Base-by-base conservation (phyloP, 495 filamentous ascomycete genomes). In the Lepraria neglecta region DNA sequence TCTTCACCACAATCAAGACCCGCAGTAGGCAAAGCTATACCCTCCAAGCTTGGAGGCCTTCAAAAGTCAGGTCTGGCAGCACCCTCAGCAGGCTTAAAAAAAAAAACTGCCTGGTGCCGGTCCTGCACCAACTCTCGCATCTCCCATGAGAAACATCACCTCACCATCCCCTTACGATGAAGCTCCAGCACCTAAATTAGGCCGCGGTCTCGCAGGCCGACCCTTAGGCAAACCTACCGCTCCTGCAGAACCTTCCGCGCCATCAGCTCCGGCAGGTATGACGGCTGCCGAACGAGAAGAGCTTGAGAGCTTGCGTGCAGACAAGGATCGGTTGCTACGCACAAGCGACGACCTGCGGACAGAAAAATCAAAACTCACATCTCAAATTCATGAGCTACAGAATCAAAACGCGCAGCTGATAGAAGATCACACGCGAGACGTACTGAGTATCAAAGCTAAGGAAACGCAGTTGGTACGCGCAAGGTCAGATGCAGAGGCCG, bases 351-450 rank as follows among this genome's bases (percentile, higher is more conserved):
- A 97, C 19, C 75, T 90, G 55, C 84, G 87, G 19, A 77, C 84
- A 30, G 89, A 95, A 46, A 84, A 88, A 47, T 79, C 84, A 19
- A 88, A 83, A 62, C 77, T 92, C 11, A 80, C 79, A 46, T 91
- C 87, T 0, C 87, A 92, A 63, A 82, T 97, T 51, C 85, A 88
- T 56, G 92, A 97, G 70, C 78, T 97, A 2, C 90, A 92, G 71
- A 91, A 95, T 65, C 88, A 96, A 68, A 97, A 99, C 66, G 94
- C 95, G 17, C 87, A 96, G 65, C 79, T 97, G 17, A 97, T 97
- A 56, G 95, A 99, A 75, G 94, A 97, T 66, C 92, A 97, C 68
- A 99, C 95, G 3, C 78, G 92, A 55, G 94, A 97, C 69, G 89
- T 96, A 11, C 80, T 99, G 24, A 90, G 89, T 65, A 92, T 97